Base-by-base conservation (phyloP, 768 basidiomycete genomes). In the Kwoniella europaea region DNA sequence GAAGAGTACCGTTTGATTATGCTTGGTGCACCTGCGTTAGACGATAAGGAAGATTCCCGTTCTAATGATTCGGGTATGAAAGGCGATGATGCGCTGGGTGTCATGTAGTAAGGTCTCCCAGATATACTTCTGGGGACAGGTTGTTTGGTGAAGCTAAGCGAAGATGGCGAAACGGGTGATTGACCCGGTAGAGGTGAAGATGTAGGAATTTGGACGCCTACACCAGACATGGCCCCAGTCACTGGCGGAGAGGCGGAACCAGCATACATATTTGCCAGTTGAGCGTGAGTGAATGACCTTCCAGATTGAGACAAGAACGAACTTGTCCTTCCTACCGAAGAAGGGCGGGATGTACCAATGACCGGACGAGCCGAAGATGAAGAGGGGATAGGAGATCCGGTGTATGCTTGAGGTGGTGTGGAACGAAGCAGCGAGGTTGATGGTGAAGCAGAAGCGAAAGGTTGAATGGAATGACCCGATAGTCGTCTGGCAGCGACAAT, bases 241-340 rank as follows among this genome's bases (percentile, higher is more conserved):
- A 67, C 71, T 12, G 71, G 76, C 13, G 73, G 76, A n/a, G 72
- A 74, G 18, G 76, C 75, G 10, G 70, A 74, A 13, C 65, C 71
- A 44, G 63, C 60, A n/a, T 69, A 67, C 74, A 78, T 77, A 35
- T 77, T 75, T 20, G 79, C 75, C 1, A 78, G 58, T 57, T 76
- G 77, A 16, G 80, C 76, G 35, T 81, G 82, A 43, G 81, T 82
- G 71, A 81, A 81, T 2, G 82, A 83, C 43, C 82, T 71, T 16
- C 82, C 82, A 13, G 82, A 82, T 63, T 82, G 81, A 1, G 82
- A 83, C 10, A 83, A 65, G 75, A 80, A 83, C 12, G 82, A 81
- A 52, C 74, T 77, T 5, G 79, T 79, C 27, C 81, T 73, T 15
- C 76, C 81, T 27, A 76, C 65, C 16, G 77, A 82, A n/a, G 74